Percentiles rank a stretch among this genome's conserved stretches.
Conservation (phyloP, 1,139 yeast species). For the Kazachstania sp. region DNA sequence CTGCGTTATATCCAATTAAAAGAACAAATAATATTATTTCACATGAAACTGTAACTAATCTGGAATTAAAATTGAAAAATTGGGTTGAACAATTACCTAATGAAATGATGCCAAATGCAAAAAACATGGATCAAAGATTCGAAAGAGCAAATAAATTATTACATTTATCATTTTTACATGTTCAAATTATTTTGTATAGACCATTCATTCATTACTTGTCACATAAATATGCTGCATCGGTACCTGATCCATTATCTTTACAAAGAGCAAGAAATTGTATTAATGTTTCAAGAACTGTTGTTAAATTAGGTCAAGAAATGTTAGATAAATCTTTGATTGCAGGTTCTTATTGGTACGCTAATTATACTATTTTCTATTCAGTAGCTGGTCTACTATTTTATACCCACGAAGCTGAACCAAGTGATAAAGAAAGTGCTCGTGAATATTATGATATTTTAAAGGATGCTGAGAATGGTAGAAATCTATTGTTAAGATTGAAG, state of each 20-base stretch:
- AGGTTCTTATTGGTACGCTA: constrained; percentile 91
- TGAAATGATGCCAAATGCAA: constrained; percentile 61
- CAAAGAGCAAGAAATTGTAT: constrained; percentile 80
- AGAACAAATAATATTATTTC: constrained; percentile 29
- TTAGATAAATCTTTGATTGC: constrained; percentile 62
- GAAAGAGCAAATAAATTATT: constrained; percentile 71
- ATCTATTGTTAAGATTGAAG: constrained; percentile 61
- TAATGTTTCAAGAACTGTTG: constrained; percentile 76
- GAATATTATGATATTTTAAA: constrained; percentile 51
- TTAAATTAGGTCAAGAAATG: constrained; percentile 77
- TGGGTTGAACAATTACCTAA: constrained; percentile 72
- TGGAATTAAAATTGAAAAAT: constrained; percentile 61
- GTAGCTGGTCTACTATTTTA: constrained; percentile 83
- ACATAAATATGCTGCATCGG: constrained; percentile 28
- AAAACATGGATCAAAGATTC: constrained; percentile 51
- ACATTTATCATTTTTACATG: constrained; percentile 72
- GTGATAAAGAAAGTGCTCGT: constrained; percentile 52
- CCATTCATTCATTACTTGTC: constrained; percentile 84
- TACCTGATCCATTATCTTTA: constrained; percentile 42
- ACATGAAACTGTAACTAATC: constrained; percentile 53
- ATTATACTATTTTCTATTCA: constrained; percentile 85
- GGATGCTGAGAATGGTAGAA: constrained; percentile 77
- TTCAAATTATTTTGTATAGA: constrained; percentile 76
- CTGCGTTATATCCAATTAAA: constrained; percentile 49
- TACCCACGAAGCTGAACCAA: constrained; percentile 59